Evolutionary conservation across 768 basidiomycete genomes (phyloP).

Genomic region (Boletus huronensis): DNA sequence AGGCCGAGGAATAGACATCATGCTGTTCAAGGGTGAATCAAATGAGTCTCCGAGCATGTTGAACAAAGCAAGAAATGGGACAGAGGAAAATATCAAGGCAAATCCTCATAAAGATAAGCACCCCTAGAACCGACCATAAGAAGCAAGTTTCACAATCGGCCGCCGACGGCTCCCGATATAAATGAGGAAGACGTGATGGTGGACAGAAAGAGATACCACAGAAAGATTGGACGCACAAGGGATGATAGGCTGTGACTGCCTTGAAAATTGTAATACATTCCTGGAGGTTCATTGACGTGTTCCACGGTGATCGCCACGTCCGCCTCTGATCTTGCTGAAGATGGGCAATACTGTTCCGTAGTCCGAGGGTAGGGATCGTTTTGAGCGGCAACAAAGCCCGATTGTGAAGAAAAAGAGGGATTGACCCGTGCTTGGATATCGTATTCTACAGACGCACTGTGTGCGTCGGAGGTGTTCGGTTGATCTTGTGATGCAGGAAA

Average conservation of each 20-base stretch:
- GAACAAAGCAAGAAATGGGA: neutral
- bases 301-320: constrained; percentile 18
- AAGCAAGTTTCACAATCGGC: neutral
- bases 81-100: neutral
- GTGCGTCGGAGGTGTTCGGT: neutral
- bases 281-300: constrained; percentile 9
- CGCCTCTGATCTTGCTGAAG: neutral
- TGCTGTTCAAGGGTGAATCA: constrained; percentile 11
- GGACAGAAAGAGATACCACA: neutral
- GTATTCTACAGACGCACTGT: neutral
- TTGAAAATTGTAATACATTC: constrained; percentile 14
- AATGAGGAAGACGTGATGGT: neutral
- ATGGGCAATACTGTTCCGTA: constrained; percentile 2
- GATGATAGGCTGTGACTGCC: constrained; percentile 21
- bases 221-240: constrained; percentile 18
- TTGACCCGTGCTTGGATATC: neutral
- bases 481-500: neutral
- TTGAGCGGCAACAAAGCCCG: neutral
- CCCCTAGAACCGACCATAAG: too few relatives aligned
- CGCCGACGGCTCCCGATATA: too few relatives aligned
- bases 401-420: constrained; percentile 4
- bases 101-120: neutral
- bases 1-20: neutral
- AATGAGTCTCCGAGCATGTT: neutral
- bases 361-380: constrained; percentile 1